These are phyloP conservation scores for Reticulascus tulasneorum DNA, from an alignment of 2,329 filamentous ascomycete genomes.

Conservation along the genomic window DNA sequence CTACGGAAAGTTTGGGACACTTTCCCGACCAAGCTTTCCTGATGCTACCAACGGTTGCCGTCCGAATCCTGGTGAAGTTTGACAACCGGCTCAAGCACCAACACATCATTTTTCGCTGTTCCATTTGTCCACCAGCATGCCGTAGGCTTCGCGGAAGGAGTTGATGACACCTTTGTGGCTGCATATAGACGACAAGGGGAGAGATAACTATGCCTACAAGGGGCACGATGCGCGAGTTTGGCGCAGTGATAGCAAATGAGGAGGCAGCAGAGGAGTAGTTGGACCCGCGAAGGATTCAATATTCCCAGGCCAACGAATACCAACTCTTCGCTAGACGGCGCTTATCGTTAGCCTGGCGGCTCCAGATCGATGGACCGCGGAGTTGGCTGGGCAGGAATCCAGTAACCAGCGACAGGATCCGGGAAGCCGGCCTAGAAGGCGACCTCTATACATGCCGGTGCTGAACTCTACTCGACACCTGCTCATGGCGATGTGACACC, in stretches of 20 bases:
- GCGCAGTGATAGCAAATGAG: slow-evolving; percentile 3
- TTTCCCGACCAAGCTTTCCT: too few relatives aligned
- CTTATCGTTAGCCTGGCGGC: neutral
- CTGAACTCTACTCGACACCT: neutral
- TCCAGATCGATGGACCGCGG: neutral
- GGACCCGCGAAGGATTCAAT: slow-evolving; percentile 12
- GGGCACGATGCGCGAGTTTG: slow-evolving; percentile 1
- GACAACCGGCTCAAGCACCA: too few relatives aligned
- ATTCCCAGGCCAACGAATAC: slow-evolving; percentile 3
- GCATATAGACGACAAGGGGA: neutral
- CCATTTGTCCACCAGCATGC: too few relatives aligned
- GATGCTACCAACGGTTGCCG: too few relatives aligned
- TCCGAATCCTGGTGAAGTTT: too few relatives aligned
- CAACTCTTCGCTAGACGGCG: slow-evolving; percentile 1
- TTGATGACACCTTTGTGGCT: slow-evolving; percentile 8
- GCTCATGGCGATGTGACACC: slow-evolving; percentile 2
- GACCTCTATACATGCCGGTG: neutral
- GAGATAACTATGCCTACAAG: neutral
- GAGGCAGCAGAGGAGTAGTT: neutral
- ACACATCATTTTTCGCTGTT: too few relatives aligned
- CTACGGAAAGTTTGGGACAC: too few relatives aligned
- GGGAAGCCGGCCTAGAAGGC: neutral
- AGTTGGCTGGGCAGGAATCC: neutral
- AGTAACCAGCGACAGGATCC: neutral
- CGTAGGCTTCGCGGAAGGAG: slow-evolving; percentile 2